Percentiles rank a stretch among this genome's conserved stretches.
phyloP scores from a whole-genome alignment of 352 stramenopile species.

The Globisporangium camurandrum region DNA sequence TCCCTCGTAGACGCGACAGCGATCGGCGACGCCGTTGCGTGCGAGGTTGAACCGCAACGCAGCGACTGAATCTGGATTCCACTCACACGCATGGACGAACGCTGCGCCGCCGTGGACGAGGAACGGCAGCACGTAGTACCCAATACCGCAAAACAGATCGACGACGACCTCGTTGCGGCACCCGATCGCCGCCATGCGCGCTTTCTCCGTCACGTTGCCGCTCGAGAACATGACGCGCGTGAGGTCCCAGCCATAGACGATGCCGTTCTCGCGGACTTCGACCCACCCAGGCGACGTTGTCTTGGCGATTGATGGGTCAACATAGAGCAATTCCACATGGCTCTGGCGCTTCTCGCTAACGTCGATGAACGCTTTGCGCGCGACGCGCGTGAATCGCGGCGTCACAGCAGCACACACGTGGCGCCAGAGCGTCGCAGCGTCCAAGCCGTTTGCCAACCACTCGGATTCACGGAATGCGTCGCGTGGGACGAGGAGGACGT shows the following conservation, averaged over 20 bases:
- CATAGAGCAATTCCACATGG: constrained; percentile 61
- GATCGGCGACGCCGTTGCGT: constrained; percentile 85
- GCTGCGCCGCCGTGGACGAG: constrained; percentile 85
- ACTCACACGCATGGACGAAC: constrained; percentile 93
- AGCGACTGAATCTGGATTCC: constrained; percentile 91
- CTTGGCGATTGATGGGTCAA: constrained; percentile 35
- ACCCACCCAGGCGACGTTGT: constrained; percentile 55
- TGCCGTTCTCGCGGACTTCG: constrained; percentile 89
- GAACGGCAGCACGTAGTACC: constrained; percentile 96
- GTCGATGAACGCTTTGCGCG: constrained; percentile 77
- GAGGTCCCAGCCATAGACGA: constrained; percentile 93
- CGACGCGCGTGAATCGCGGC: constrained; percentile 59
- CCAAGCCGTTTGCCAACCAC: no score
- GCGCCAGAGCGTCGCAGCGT: constrained; percentile 71
- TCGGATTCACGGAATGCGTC: constrained; percentile 50
- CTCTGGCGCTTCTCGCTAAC: constrained; percentile 73
- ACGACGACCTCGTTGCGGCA: constrained; percentile 88
- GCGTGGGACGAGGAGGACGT: constrained; percentile 64
- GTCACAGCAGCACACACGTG: constrained; percentile 46
- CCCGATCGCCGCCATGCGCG: constrained; percentile 85
- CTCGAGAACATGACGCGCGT: constrained; percentile 96
- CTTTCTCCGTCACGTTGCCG: constrained; percentile 96
- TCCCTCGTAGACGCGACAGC: constrained; percentile 75
- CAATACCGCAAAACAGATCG: constrained; percentile 97
- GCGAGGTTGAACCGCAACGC: constrained; percentile 89